Percentiles rank a stretch among this genome's conserved stretches.
Evolutionary conservation across 306 rosid species (phyloP).

Genomic region (Psophocarpus tetragonolobus): DNA sequence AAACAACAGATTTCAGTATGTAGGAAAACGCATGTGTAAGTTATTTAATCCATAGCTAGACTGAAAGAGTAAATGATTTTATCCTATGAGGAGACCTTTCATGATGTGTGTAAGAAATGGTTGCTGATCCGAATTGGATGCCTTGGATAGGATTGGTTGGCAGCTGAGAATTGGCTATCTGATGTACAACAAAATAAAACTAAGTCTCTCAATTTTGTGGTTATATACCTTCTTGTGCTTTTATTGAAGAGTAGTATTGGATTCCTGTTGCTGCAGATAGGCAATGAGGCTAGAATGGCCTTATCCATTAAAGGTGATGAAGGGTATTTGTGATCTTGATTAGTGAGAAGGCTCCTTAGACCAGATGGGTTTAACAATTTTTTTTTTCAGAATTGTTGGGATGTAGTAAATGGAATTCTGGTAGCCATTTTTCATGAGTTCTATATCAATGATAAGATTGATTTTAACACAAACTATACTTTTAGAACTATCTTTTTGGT

Average conservation of each 20-base stretch:
- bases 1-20: neutral
- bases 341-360: neutral
- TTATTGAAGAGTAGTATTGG: neutral
- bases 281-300: neutral
- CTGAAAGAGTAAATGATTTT: neutral
- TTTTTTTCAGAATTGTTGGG: neutral
- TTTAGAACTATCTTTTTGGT: neutral
- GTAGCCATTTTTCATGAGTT: neutral
- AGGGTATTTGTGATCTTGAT: neutral
- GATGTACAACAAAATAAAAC: too few relatives aligned
- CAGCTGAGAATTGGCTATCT: too few relatives aligned
- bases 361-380: neutral
- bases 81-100: neutral
- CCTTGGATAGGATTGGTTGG: too few relatives aligned
- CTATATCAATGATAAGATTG: neutral
- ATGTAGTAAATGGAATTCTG: neutral
- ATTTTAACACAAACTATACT: neutral
- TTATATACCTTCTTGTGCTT: neutral
- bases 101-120: too few relatives aligned
- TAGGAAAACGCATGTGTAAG: neutral
- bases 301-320: neutral
- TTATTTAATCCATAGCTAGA: neutral
- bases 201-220: constrained; percentile 13
- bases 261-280: constrained; percentile 3
- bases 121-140: too few relatives aligned